Evolutionary conservation across 495 filamentous ascomycete genomes (phyloP), one percentile per base, ranked within the genome.

Genomic region (Penicillium mononematosum): DNA sequence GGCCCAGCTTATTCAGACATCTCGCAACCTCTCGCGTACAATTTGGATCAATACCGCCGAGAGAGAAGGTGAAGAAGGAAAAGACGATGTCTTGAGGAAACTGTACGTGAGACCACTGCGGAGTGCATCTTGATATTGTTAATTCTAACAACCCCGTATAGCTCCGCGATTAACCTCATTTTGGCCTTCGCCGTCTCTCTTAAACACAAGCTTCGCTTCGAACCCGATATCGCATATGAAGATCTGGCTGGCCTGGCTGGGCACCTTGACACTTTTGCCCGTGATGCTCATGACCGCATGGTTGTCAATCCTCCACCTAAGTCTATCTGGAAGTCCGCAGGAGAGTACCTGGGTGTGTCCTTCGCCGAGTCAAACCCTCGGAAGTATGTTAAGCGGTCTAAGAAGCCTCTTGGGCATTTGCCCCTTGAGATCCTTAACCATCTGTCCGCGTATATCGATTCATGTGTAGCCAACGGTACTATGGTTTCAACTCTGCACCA

Each of bases 121-220:
- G 5, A n/a, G 24, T 36, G 2, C 7, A 4, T 22, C 11, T 32
- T 27, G 32, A 11, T 54, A 41, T 16, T 22, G 17, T 11, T 47
- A 14, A 22, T 16, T 14, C 51, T 66, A 57, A 69, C 44, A 41
- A 27, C 38, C 44, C 27, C 20, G 8, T 45, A 32, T 59, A 85
- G 84, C 42, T 85, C 90, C 2, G 88, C 85, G 3, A 82, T 94
- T 68, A 94, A 95, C 69, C 82, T 96, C 39, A 79, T 94, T 56
- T 79, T 91, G 17, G 90, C 89, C 3, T 96, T 88, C 66, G 80
- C 87, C 31, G 79, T 89, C 8, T 71, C 90, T 1, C 78, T 93
- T 49, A 95, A 93, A 67, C 91, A 93, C 75, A 87, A 85, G 65
- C 83, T 96, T n/a, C 89, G 91, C 24, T 92, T 92, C 65, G 90